phyloP scores from a whole-genome alignment of 106 monocot genomes.

The Iris macrosiphon region DNA sequence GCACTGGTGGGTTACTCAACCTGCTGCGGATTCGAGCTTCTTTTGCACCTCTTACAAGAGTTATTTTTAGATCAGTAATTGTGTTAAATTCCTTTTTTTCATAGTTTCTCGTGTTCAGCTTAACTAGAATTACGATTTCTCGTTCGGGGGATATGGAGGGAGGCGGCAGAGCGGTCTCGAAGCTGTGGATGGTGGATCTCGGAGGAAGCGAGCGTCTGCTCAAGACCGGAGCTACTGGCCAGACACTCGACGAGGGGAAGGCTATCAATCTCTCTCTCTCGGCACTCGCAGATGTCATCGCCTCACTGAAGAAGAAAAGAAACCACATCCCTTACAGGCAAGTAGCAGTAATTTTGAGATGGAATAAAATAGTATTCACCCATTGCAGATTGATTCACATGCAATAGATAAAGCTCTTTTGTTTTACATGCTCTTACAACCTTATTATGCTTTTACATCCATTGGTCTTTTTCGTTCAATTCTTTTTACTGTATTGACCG shows the following conservation, averaged over 20 bases:
- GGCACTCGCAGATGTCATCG: conserved; percentile 79
- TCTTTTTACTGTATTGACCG: too few species aligned
- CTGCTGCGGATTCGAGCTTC: conserved; percentile 1
- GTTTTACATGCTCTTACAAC: too few species aligned
- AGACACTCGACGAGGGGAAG: conserved; percentile 81
- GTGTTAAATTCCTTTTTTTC: conserved; percentile 56
- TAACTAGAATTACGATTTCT: conserved; percentile 72
- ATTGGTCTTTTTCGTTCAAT: too few species aligned
- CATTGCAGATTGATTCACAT: too few species aligned
- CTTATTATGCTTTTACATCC: too few species aligned
- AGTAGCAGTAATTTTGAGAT: too few species aligned
- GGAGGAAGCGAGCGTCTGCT: conserved; percentile 82
- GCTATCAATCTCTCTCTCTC: conserved; percentile 86
- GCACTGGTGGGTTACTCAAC: conserved; percentile 56
- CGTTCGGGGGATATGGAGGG: conserved; percentile 3
- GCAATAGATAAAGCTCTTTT: too few species aligned
- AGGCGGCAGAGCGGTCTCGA: conserved; percentile 22
- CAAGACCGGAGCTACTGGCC: conserved; percentile 78
- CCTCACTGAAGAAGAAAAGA: conserved; percentile 51
- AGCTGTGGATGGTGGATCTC: conserved; percentile 84
- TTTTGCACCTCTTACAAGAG: not conserved
- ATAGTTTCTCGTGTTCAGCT: conserved; percentile 66
- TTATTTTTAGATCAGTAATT: conserved; percentile 19
- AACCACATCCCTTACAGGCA: conserved; percentile 76
- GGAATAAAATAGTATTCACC: too few species aligned